A percentile compares a stretch with the other conserved stretches of the same genome.
Evolutionary conservation across 1,284 basidiomycete species (phyloP).

Genomic region (Bjerkandera adusta): DNA sequence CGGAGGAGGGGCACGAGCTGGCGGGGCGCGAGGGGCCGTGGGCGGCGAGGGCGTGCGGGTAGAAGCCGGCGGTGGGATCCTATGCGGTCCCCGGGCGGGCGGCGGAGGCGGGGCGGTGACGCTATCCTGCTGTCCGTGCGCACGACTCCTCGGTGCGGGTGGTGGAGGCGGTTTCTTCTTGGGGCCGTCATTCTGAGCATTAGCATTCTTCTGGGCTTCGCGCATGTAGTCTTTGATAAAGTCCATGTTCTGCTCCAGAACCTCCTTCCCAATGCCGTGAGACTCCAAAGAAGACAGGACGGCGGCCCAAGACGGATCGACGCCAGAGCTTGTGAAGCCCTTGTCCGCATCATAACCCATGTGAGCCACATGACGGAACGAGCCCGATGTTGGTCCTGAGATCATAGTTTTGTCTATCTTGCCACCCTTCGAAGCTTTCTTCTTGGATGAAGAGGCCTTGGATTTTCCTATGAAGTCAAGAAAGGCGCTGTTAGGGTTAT

Average conservation of each 20-base stretch:
- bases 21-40: conserved; percentile 16
- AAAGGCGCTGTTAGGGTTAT: conserved; percentile 2
- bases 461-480: conserved; percentile 32
- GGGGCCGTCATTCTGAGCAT: conserved; percentile 17
- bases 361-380: conserved; percentile 91
- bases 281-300: conserved; percentile 73
- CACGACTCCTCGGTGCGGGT: conserved; percentile 44
- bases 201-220: conserved; percentile 43
- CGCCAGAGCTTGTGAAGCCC: conserved; percentile 84
- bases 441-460: conserved; percentile 48
- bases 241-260: conserved; percentile 78
- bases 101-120: conserved; percentile 18
- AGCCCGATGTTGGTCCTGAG: conserved; percentile 74
- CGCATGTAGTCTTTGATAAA: conserved; percentile 88
- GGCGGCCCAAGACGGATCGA: conserved; percentile 91
- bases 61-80: too few species aligned
- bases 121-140: conserved; percentile 34
- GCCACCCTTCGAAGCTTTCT: conserved; percentile 55
- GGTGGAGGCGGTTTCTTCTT: conserved; percentile 56
- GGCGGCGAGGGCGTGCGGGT: conserved; percentile 20
- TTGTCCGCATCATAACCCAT: conserved; percentile 91
- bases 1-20: conserved; percentile 17
- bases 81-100: conserved; percentile 14
- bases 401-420: conserved; percentile 92
- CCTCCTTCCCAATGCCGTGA: conserved; percentile 63